These are phyloP conservation scores for Cucurbita argyrosperma DNA, from an alignment of 306 rosid genomes.

Conservation along the genomic window DNA sequence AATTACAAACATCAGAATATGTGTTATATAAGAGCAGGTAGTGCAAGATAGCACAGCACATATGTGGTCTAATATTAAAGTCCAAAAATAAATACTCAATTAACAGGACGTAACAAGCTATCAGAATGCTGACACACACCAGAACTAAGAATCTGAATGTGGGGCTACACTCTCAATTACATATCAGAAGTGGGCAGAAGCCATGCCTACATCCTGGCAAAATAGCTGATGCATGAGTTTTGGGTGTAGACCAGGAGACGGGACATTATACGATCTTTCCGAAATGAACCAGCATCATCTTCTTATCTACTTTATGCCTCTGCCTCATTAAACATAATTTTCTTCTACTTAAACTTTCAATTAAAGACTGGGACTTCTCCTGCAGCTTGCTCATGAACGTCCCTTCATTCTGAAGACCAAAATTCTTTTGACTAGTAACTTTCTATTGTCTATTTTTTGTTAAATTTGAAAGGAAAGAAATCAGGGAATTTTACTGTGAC, in stretches of 20 bases:
- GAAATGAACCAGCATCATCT: not conserved
- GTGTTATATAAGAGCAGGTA: not conserved
- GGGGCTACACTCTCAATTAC: not conserved
- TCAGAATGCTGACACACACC: conserved; percentile 5
- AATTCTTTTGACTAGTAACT: not conserved
- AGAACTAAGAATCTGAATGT: not conserved
- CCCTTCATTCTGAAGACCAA: not conserved
- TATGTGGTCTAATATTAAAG: not conserved
- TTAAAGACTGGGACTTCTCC: not conserved
- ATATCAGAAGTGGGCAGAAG: not conserved
- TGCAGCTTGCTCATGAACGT: not conserved
- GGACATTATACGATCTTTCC: not conserved
- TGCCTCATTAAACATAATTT: not conserved
- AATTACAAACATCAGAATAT: conserved; percentile 16
- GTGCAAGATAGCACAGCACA: not conserved
- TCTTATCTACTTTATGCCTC: not conserved
- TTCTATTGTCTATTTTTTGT: not conserved
- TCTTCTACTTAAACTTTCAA: not conserved
- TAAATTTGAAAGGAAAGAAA: not conserved
- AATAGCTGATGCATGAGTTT: not conserved
- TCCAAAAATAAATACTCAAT: not conserved
- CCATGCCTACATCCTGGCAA: not conserved
- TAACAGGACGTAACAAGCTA: not conserved
- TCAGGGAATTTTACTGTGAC: not conserved
- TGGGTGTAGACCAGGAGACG: not conserved